phyloP scores from a whole-genome alignment of 768 basidiomycete species.

The Auricularia sp. region DNA sequence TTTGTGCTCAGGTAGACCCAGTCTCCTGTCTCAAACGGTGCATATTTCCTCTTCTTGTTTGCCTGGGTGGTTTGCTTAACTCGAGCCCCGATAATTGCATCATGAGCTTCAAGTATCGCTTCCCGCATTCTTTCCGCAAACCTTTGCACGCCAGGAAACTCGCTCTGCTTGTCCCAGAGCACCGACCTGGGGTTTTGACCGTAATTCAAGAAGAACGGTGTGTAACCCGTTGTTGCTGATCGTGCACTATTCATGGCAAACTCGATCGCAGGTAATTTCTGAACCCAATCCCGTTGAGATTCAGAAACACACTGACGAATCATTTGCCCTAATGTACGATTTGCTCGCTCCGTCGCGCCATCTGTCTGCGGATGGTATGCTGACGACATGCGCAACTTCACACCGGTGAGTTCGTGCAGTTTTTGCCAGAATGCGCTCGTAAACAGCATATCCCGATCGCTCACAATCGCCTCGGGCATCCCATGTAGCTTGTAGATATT shows the following conservation, averaged over 20 bases:
- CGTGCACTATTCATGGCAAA: neutral
- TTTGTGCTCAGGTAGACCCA: neutral
- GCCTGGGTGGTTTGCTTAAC: neutral
- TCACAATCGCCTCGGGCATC: constrained; percentile 27
- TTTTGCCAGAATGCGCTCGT: neutral
- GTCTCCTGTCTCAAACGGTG: neutral
- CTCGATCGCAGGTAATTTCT: neutral
- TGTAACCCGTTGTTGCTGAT: neutral
- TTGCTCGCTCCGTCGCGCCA: neutral
- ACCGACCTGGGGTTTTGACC: neutral
- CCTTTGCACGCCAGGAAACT: neutral
- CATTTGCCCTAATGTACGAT: neutral
- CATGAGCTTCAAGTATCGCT: neutral
- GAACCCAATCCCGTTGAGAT: neutral
- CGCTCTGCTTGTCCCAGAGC: neutral
- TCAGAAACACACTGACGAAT: neutral
- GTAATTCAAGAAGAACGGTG: neutral
- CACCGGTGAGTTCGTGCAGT: neutral
- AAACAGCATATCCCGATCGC: constrained; percentile 26
- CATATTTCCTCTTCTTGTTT: neutral
- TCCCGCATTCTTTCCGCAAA: neutral
- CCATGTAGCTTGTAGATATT: constrained; percentile 29
- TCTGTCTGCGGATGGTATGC: constrained; percentile 31
- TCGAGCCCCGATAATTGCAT: neutral
- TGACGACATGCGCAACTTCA: constrained; percentile 26